Percentiles rank a stretch among this genome's conserved stretches.
These are phyloP conservation scores for Boeremia lycopersici DNA, from an alignment of 2,329 filamentous ascomycete genomes.

Conservation along the genomic window DNA sequence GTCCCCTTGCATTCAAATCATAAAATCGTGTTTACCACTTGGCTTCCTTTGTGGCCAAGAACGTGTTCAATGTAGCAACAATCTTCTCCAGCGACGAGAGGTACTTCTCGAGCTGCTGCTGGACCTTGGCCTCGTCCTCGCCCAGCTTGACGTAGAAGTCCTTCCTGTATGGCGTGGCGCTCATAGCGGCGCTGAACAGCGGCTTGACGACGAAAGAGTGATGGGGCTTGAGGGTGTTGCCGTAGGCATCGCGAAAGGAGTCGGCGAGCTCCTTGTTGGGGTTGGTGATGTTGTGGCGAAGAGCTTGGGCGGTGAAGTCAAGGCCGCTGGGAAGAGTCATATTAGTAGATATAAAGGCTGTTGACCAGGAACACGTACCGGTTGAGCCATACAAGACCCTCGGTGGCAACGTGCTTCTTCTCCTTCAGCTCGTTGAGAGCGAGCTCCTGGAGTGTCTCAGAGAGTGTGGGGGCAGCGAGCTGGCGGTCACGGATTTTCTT, in stretches of 20 bases:
- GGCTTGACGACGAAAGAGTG: constrained; percentile 90
- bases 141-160: constrained; percentile 93
- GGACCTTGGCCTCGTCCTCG: constrained; percentile 66
- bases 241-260: constrained; percentile 88
- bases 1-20: background rate
- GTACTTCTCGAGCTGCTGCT: constrained; percentile 70
- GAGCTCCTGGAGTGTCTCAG: constrained; percentile 83
- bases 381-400: constrained; percentile 88
- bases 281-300: constrained; percentile 76
- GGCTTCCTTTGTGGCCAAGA: constrained; percentile 48
- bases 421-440: constrained; percentile 85
- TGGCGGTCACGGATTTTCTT: constrained; percentile 91
- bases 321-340: constrained; percentile 68
- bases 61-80: constrained; percentile 75
- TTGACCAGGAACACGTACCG: constrained; percentile 63
- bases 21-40: constrained; percentile 35
- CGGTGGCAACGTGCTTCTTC: constrained; percentile 86
- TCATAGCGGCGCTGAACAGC: constrained; percentile 91
- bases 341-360: constrained; percentile 3
- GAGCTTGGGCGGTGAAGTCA: constrained; percentile 87
- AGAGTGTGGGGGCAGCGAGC: constrained; percentile 76
- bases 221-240: constrained; percentile 84
- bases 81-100: constrained; percentile 77
- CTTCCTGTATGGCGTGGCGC: constrained; percentile 87
- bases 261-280: constrained; percentile 75